These are phyloP conservation scores for Apostasia ramifera DNA, from an alignment of 106 monocot species.

Conservation along the genomic window DNA sequence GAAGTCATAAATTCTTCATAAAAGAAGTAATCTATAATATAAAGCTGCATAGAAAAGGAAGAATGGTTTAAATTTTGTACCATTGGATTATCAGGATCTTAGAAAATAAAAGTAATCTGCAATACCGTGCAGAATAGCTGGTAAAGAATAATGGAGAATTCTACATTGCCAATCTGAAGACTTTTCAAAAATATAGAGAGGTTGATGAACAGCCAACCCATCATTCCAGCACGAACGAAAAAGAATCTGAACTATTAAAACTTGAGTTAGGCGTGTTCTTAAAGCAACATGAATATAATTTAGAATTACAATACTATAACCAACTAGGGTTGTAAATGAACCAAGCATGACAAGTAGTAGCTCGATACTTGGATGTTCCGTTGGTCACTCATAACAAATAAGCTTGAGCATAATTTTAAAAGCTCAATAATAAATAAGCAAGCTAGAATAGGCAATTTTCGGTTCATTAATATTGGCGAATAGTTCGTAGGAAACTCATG, in stretches of 20 bases:
- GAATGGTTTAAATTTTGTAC: conserved; percentile 9
- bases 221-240: conserved; percentile 97
- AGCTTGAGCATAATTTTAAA: too few relatives aligned
- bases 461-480: too few relatives aligned
- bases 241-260: conserved; percentile 62
- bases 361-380: too few relatives aligned
- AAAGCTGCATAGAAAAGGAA: conserved; percentile 42
- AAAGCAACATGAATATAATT: background rate
- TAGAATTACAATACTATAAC: background rate
- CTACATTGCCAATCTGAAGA: conserved; percentile 49
- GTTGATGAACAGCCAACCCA: conserved; percentile 97
- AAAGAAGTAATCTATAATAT: conserved; percentile 80
- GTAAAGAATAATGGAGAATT: conserved; percentile 78
- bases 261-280: background rate
- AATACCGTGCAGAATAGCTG: conserved; percentile 86
- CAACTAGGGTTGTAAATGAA: too few relatives aligned
- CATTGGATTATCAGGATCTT: background rate
- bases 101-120: conserved; percentile 1
- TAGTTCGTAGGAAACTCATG: too few relatives aligned
- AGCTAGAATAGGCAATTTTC: too few relatives aligned
- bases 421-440: too few relatives aligned
- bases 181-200: conserved; percentile 78
- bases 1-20: conserved; percentile 98
- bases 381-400: too few relatives aligned
- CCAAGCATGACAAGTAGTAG: too few relatives aligned